Evolutionary conservation across 495 filamentous ascomycete genomes (phyloP), one percentile per base, ranked within the genome.

Genomic region (Aspergillus biplanus): DNA sequence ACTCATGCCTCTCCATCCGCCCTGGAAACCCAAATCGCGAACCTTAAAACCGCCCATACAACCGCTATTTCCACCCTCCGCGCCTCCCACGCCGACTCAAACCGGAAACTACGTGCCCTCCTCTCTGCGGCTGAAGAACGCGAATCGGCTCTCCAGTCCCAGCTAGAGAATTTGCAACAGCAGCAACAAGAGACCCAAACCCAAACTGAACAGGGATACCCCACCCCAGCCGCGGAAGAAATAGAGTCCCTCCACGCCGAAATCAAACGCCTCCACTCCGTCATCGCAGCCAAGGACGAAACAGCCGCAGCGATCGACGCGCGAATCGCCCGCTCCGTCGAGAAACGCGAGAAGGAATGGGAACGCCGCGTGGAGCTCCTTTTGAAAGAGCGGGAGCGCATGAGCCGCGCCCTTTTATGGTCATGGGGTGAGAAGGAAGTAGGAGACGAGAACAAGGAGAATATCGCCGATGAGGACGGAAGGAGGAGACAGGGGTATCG

Each of bases 301-400:
- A 70, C 80, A 5, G 67, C 76, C 49, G 73, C 69, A 0, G 77
- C 73, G 0, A 46, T 80, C 15, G 80, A 82, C 61, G 67, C 75
- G 59, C 72, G 76, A 31, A 80, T 85, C 44, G 73, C 75, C 6
- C 65, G 73, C 49, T 78, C 77, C 6, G 73, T 81, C 13, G 80
- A 83, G 44, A 78, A 77, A 59, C 75, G 80, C 39, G 82, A 85
- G 67, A 73, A 73, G 39, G 81, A 84, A 59, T 85, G 82, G 82
- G 75, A 81, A 58, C 73, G 78, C 0, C 77, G 82, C 11, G 70
- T 82, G 11, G 77, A 85, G 52, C 63, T 86, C 7, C 65, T 85
- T 7, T 84, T 89, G 49, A 79, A 80, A 62, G 86, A 89, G 59
- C 75, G 83, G 39, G 83, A 82, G 34, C 80, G 77, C 48, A 79